Base-by-base conservation (phyloP, 257 asterid species). In the Nicotiana paniculata region DNA sequence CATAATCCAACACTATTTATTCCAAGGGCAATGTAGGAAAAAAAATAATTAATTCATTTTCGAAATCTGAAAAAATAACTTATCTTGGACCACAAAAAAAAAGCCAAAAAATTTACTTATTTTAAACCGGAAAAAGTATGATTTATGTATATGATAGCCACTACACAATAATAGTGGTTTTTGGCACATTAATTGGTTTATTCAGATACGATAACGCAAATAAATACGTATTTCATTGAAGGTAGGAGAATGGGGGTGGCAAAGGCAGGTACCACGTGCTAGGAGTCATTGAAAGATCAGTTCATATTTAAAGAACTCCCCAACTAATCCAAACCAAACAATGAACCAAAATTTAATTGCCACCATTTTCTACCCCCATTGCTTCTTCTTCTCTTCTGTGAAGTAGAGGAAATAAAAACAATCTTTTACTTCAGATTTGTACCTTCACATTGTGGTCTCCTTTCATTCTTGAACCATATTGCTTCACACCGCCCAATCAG, bases 271-370 rank as follows among this genome's bases (percentile, higher is more conserved):
- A 70, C 21, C 59, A 70, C 78, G 78, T 70, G 78, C 59, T 11
- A 43, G n/a, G 43, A 72, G 79, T 74, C 24, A 74, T 43, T 74
- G 79, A 46, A 74, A 74, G 26, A 48, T 26, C 16, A 24, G 62
- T 51, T 48, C 61, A 51, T 74, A 74, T 74, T 74, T 74, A 74
- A 43, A 51, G 63, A 48, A 51, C 43, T 51, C 63, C 18, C 21
- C 79, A 74, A 74, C 79, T 74, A 74, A 51, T 74, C 79, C 62
- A 74, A 74, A 74, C 79, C 79, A 74, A 74, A 74, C 79, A 48
- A 72, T 46, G 37, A 72, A 46, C 58, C 58, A 39, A 21, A 48
- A 48, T 74, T 74, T 74, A 74, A 48, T 74, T 74, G 6, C 78
- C 78, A 72, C 26, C 51, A 43, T 16, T 70, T 65, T 64, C 3